These are phyloP conservation scores for Neurospora tetrasperma DNA, from an alignment of 495 filamentous ascomycete species.

Conservation along the genomic window DNA sequence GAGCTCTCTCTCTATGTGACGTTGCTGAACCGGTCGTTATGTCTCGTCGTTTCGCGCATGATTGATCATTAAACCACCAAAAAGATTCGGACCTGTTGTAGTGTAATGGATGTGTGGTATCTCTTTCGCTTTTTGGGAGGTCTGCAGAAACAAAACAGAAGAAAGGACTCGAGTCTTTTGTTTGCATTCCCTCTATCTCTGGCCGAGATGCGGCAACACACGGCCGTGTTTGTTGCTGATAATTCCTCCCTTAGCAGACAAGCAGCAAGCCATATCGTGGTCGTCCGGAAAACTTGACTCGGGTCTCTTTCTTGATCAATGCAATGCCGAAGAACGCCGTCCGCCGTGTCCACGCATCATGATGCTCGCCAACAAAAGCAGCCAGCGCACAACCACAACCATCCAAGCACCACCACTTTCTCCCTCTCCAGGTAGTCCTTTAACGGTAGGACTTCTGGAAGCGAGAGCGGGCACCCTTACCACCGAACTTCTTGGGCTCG, in stretches of 20 bases:
- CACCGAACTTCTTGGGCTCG: constrained; percentile 88
- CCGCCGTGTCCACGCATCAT: constrained; percentile 23
- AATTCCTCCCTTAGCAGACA: neutral
- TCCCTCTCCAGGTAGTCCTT: constrained; percentile 17
- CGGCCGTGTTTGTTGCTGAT: neutral
- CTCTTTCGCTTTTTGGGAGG: neutral
- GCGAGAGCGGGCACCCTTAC: constrained; percentile 86
- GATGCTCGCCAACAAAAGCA: constrained; percentile 10
- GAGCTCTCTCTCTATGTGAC: neutral
- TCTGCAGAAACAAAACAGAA: neutral
- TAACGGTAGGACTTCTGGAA: constrained; percentile 86
- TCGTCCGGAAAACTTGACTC: neutral
- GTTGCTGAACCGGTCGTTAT: neutral
- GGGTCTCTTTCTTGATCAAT: constrained; percentile 17
- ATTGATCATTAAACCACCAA: neutral
- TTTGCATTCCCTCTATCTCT: neutral
- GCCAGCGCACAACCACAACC: constrained; percentile 2
- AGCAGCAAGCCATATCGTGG: neutral
- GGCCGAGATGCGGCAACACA: neutral
- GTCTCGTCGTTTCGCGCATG: neutral
- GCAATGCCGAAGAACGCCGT: constrained; percentile 29
- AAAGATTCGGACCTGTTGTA: neutral
- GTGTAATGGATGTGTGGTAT: neutral
- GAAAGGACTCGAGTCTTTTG: neutral
- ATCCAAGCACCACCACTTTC: constrained; percentile 14